Evolutionary conservation across 108 stramenopile genomes (phyloP).

Genomic region (Fistulifera solaris): DNA sequence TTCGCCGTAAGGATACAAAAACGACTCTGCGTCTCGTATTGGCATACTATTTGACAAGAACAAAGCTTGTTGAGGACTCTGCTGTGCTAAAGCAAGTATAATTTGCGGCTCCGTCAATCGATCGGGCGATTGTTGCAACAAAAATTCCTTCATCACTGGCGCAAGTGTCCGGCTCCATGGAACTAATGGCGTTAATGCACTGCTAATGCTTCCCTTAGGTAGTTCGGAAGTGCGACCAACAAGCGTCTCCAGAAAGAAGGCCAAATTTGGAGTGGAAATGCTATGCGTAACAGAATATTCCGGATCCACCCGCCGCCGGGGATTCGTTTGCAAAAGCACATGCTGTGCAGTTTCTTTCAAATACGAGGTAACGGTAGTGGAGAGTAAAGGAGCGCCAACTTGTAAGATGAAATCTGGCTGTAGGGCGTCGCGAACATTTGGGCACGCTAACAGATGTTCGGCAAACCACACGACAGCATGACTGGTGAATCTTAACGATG

Average conservation of each 20-base stretch:
- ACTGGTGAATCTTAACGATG: conserved; percentile 40
- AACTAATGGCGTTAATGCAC: conserved; percentile 53
- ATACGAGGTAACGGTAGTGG: conserved; percentile 58
- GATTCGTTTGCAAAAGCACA: conserved; percentile 57
- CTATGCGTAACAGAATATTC: conserved; percentile 57
- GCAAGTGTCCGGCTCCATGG: conserved; percentile 39
- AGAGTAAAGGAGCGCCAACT: conserved; percentile 75
- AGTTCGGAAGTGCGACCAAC: not conserved
- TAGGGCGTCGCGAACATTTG: conserved; percentile 42
- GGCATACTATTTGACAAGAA: conserved; percentile 91
- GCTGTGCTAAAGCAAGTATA: conserved; percentile 41
- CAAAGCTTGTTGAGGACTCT: conserved; percentile 11
- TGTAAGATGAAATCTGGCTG: conserved; percentile 82
- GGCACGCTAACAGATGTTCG: conserved; percentile 70
- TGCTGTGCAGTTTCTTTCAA: conserved; percentile 35
- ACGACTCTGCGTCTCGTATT: conserved; percentile 83
- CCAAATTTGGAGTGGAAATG: conserved; percentile 36
- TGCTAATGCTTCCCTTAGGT: conserved; percentile 12
- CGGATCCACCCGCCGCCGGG: conserved; percentile 57
- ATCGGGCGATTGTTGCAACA: conserved; percentile 27
- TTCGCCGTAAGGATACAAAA: conserved; percentile 51
- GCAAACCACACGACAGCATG: conserved; percentile 62
- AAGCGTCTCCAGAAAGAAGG: conserved; percentile 28
- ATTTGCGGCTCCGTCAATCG: conserved; percentile 76
- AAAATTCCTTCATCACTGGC: conserved; percentile 49